Percentiles rank a stretch among this genome's conserved stretches.
phyloP scores from a whole-genome alignment of 1,284 basidiomycete species.

The Trichosporon coremiiforme region DNA sequence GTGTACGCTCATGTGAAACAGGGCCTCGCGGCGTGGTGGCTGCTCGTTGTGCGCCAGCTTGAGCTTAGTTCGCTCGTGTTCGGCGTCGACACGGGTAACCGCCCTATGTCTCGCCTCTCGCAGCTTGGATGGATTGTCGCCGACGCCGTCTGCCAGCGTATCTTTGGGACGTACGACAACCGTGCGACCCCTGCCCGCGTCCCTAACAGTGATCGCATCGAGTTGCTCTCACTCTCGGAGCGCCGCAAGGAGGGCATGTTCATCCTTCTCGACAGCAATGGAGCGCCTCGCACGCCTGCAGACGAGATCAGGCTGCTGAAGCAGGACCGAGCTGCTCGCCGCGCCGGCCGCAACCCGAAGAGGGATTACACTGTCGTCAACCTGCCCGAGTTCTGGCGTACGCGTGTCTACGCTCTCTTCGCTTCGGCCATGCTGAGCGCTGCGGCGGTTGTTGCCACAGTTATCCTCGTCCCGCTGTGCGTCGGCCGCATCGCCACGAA shows the following conservation, averaged over 20 bases:
- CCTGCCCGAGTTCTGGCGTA: constrained; percentile 75
- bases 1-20: constrained; percentile 48
- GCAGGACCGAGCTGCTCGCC: constrained; percentile 67
- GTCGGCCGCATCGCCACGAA: constrained; percentile 71
- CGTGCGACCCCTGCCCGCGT: constrained; percentile 72
- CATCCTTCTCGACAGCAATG: constrained; percentile 65
- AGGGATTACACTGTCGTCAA: constrained; percentile 81
- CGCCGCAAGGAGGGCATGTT: constrained; percentile 65
- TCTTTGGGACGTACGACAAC: constrained; percentile 43
- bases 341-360: constrained; percentile 64
- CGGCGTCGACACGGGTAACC: constrained; percentile 17
- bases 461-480: constrained; percentile 64
- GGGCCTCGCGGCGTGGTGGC: constrained; percentile 40
- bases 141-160: constrained; percentile 39
- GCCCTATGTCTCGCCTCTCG: constrained; percentile 5
- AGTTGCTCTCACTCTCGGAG: constrained; percentile 65
- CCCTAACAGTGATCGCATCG: constrained; percentile 77
- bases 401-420: constrained; percentile 63
- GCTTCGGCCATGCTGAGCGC: constrained; percentile 23
- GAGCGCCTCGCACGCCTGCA: constrained; percentile 64
- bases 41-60: constrained; percentile 29
- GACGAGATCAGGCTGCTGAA: constrained; percentile 64
- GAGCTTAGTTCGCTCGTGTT: constrained; percentile 41
- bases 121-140: constrained; percentile 39
- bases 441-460: constrained; percentile 20